Base-by-base conservation (phyloP, 2,329 filamentous ascomycete genomes). In the Bisporella sp. region DNA sequence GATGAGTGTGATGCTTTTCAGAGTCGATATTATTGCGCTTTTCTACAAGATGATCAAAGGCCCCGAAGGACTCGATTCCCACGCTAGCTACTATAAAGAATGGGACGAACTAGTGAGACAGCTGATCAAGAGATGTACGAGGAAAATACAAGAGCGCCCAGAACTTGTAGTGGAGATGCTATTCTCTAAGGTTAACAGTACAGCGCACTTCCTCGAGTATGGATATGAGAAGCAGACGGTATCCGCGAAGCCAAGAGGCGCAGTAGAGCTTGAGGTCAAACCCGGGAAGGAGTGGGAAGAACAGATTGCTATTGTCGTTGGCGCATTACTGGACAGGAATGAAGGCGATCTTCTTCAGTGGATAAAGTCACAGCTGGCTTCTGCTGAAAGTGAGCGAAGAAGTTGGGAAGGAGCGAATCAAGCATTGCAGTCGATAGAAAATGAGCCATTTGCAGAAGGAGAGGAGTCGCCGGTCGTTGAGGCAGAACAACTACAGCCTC, bases 31-130 rank as follows among this genome's bases (percentile, higher is more conserved):
- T 35, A 81, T 99, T 44, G 82, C 87, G 41, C 75, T 97, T 1
- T 84, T 99, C 46, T 84, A 96, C 64, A 85, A 82, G 63, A 91
- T 99, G 82, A 86, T 97, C 67, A 95, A 95, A 66, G 92, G 92
- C 0, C 87, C 89, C 0, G 81, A 88, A 52, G 81, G 85, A 1
- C 71, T 97, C 32, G 83, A 91, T 62, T 77, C 76, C 33, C 75
- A 76, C 13, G 79, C 78, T 9, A 66, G 76, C n/a, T 76, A 80
- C 52, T 95, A 80, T 70, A 87, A 82, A 60, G 93, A 99, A 60
- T 97, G 92, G 89, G 86, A 95, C 62, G 89, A 95, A 60, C 75
- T 99, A 35, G 79, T 89, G 4, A 86, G 84, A 66, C 91, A 96
- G 61, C 77, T 97, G 39, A 78, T 96, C 57, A 83, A 85, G 58